Evolutionary conservation across 1,284 basidiomycete genomes (phyloP).

Genomic region (Pulveroboletus sp.): DNA sequence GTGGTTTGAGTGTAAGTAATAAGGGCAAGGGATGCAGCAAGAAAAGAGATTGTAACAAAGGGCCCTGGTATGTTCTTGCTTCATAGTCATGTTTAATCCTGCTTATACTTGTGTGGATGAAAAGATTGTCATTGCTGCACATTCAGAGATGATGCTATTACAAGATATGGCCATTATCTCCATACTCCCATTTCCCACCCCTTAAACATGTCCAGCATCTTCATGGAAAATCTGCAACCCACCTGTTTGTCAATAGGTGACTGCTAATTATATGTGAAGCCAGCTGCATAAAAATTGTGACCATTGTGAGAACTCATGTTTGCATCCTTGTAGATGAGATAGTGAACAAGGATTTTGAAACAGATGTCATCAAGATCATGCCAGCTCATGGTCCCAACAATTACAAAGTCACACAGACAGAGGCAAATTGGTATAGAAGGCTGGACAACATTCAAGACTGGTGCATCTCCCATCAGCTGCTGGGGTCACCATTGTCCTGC

Average conservation of each 20-base stretch:
- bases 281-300: too few species aligned
- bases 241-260: slow-evolving; percentile 88
- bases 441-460: slow-evolving; percentile 96
- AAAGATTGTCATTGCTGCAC: slow-evolving; percentile 92
- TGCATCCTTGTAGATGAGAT: slow-evolving; percentile 83
- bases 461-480: slow-evolving; percentile 98
- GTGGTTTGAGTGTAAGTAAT: too few species aligned
- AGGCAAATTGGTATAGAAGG: slow-evolving; percentile 97
- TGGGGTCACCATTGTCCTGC: slow-evolving; percentile 98
- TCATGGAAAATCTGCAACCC: slow-evolving; percentile 89
- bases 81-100: neutral
- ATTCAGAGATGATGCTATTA: slow-evolving; percentile 99
- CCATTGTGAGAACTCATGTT: too few species aligned
- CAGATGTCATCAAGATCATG: slow-evolving; percentile 99
- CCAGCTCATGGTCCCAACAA: slow-evolving; percentile 99
- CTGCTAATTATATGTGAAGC: too few species aligned
- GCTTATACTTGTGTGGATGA: slow-evolving; percentile 59
- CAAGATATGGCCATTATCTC: slow-evolving; percentile 43
- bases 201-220: slow-evolving; percentile 59
- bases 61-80: slow-evolving; percentile 59
- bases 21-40: too few species aligned
- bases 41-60: too few species aligned
- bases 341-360: slow-evolving; percentile 97
- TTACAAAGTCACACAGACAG: slow-evolving; percentile 91
- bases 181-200: neutral